Percentiles rank a stretch among this genome's conserved stretches.
phyloP scores from a whole-genome alignment of 768 basidiomycete genomes.

The Tricholoma sp. region DNA sequence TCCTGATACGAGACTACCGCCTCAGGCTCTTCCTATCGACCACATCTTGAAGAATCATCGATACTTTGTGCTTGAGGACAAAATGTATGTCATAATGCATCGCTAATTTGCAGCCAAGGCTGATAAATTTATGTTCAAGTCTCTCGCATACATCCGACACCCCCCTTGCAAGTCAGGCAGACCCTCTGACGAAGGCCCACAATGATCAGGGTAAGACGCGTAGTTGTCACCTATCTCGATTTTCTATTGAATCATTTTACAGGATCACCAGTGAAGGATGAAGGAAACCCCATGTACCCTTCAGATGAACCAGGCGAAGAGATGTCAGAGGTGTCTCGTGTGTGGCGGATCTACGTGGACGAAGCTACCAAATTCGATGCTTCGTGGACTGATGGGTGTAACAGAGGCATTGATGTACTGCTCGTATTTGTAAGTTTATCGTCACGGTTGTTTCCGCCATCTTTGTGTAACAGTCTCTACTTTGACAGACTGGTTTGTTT shows the following conservation, averaged over 20 bases:
- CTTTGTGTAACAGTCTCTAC: neutral
- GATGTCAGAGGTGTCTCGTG: slow-evolving; percentile 25
- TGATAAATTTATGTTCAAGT: neutral
- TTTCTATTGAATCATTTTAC: neutral
- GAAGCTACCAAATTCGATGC: slow-evolving; percentile 32
- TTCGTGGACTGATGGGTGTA: slow-evolving; percentile 31
- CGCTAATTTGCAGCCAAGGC: neutral
- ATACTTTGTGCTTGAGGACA: neutral
- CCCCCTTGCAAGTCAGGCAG: neutral
- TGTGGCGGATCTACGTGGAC: slow-evolving; percentile 41
- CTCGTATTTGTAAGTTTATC: slow-evolving; percentile 36
- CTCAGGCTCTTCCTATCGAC: neutral
- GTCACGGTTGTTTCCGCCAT: neutral
- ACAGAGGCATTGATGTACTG: slow-evolving; percentile 38
- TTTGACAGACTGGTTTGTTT: slow-evolving; percentile 34
- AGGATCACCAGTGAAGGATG: neutral
- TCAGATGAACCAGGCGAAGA: slow-evolving; percentile 29
- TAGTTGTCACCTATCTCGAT: neutral
- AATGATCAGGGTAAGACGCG: neutral
- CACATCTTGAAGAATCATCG: neutral
- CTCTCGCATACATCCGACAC: neutral
- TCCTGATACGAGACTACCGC: too few relatives aligned
- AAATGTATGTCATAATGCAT: neutral
- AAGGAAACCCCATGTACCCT: slow-evolving; percentile 2
- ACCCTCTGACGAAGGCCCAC: neutral